Evolutionary conservation across 2,329 filamentous ascomycete genomes (phyloP), one percentile per base, ranked within the genome.

Genomic region (Berkeleyomyces rouxiae): DNA sequence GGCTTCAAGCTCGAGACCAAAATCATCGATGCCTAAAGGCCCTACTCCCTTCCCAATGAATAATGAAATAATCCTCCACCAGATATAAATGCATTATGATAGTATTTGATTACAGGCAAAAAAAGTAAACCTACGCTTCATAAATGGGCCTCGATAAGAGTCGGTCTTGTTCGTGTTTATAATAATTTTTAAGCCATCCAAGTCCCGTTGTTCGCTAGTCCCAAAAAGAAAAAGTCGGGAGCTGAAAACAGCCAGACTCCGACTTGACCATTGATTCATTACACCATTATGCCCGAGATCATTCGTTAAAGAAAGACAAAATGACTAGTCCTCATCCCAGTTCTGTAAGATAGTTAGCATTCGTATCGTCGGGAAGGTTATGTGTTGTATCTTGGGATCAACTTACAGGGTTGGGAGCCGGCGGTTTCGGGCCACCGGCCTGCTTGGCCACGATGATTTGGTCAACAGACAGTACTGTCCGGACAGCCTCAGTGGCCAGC

Each of bases 401-500:
- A 74, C 78, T 70, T 71, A 80, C 78, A 55, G 91, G 87, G 76
- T 96, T 96, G 68, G 90, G 93, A 57, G 88, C 91, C 39, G 93
- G 93, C 63, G 92, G 92, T 81, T 99, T 99, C 31, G 95, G 93
- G 44, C 93, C 93, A 71, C 93, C 93, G 58, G 95, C 93, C 77
- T 97, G 93, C 76, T 92, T 85, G 66, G 95, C 91, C 64, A 99
- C 93, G 72, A 99, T 99, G 71, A 99, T 99, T 77, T 99, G 95
- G 75, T 99, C 93, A 46, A 99, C 93, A 58, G 90, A 95, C 67
- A 99, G 78, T 39, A 99, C 87, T 58, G 93, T 99, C 70, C 93
- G 83, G 61, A 90, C 92, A 47, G 93, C 87, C 76, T 99, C 93
- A 33, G 92, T 96, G 44, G 93, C 95, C 67, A 99, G 80, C 77